Percentiles rank a stretch among this genome's conserved stretches.
Evolutionary conservation across 1,284 basidiomycete species (phyloP).

Genomic region (Chalciporus sp.): DNA sequence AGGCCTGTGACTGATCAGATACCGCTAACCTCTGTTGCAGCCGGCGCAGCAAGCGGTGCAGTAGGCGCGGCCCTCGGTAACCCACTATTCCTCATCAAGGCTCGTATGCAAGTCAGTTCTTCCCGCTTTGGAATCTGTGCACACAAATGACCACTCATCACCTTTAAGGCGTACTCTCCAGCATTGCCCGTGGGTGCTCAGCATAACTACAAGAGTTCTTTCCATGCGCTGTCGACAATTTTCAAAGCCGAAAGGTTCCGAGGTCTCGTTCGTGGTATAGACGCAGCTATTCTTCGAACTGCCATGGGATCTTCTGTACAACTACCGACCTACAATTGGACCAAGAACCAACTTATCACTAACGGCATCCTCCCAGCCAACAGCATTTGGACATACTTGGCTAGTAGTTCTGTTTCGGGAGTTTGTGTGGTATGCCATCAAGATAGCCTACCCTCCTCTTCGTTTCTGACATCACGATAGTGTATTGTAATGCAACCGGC

Average conservation of each 20-base stretch:
- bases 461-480: slow-evolving; percentile 38
- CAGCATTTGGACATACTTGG: slow-evolving; percentile 86
- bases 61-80: slow-evolving; percentile 92
- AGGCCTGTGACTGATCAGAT: slow-evolving; percentile 65
- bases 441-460: neutral
- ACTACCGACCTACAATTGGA: slow-evolving; percentile 94
- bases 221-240: slow-evolving; percentile 83
- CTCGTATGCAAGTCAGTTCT: slow-evolving; percentile 88
- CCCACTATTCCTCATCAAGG: slow-evolving; percentile 95
- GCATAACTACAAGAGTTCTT: slow-evolving; percentile 85
- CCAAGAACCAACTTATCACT: slow-evolving; percentile 76
- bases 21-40: slow-evolving; percentile 74
- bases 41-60: slow-evolving; percentile 88
- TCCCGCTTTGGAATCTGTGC: neutral
- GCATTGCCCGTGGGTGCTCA: slow-evolving; percentile 93
- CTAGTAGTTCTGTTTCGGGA: slow-evolving; percentile 88
- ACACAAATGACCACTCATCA: slow-evolving; percentile 1
- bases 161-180: slow-evolving; percentile 83
- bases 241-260: slow-evolving; percentile 75
- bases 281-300: slow-evolving; percentile 91
- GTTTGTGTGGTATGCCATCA: slow-evolving; percentile 79
- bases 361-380: slow-evolving; percentile 68
- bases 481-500: slow-evolving; percentile 88
- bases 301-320: slow-evolving; percentile 94
- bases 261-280: slow-evolving; percentile 88